These are phyloP conservation scores for Meyerozyma elateridarum DNA, from an alignment of 1,139 yeast species.

Conservation along the genomic window DNA sequence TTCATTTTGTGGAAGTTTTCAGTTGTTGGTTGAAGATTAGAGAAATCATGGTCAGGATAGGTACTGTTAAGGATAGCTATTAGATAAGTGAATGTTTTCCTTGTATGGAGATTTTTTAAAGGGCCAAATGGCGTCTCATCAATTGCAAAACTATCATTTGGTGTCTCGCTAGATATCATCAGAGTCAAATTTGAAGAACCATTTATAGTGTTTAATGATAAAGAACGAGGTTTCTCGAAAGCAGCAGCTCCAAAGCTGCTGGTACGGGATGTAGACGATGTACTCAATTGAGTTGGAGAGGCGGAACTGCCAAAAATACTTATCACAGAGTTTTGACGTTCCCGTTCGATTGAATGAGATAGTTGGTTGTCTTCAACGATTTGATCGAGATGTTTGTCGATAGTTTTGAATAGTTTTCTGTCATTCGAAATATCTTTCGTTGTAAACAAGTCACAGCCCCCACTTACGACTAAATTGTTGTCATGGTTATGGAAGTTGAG, in stretches of 20 bases:
- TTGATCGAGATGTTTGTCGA: constrained; percentile 75
- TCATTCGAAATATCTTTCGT: constrained; percentile 92
- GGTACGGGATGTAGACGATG: not conserved
- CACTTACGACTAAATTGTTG: constrained; percentile 64
- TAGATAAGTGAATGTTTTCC: constrained; percentile 85
- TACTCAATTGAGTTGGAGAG: constrained; percentile 20
- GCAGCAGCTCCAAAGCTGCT: not conserved
- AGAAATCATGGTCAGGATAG: constrained; percentile 93
- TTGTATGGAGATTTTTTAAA: constrained; percentile 71
- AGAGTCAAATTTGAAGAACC: not conserved
- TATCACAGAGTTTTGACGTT: constrained; percentile 34
- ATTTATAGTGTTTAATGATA: constrained; percentile 1
- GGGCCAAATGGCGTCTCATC: constrained; percentile 92
- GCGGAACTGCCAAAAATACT: constrained; percentile 36
- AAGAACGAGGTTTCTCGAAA: not conserved
- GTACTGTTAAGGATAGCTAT: constrained; percentile 88
- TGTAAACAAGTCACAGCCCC: constrained; percentile 93
- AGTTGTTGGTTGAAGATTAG: constrained; percentile 80
- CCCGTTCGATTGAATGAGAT: constrained; percentile 38
- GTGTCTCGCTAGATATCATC: not conserved
- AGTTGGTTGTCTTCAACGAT: constrained; percentile 53
- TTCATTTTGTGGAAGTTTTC: constrained; percentile 49
- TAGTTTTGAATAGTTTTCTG: constrained; percentile 78
- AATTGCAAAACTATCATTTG: not conserved
- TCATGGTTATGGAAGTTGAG: constrained; percentile 85